Evolutionary conservation across 2,329 filamentous ascomycete genomes (phyloP).

Genomic region (Arthrinium phaeospermum): DNA sequence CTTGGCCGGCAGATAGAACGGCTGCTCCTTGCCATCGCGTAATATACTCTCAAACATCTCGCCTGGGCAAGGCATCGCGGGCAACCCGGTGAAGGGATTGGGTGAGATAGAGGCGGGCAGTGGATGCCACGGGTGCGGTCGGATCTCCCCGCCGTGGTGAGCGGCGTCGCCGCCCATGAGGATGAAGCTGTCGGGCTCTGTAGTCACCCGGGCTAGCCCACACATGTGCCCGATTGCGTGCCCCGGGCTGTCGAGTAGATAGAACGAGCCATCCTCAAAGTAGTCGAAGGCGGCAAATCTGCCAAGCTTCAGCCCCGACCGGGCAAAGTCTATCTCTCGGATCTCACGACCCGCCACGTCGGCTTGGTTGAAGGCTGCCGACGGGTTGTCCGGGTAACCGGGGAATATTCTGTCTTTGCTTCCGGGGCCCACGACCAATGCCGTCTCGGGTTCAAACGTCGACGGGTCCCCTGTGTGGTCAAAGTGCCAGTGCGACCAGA

Average conservation of each 20-base stretch:
- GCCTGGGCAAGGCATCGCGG: conserved; percentile 45
- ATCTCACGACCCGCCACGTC: conserved; percentile 33
- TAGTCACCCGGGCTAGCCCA: conserved; percentile 45
- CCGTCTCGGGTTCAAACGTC: conserved; percentile 48
- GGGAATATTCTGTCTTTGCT: conserved; percentile 34
- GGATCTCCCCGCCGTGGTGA: conserved; percentile 46
- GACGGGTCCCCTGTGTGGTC: conserved; percentile 54
- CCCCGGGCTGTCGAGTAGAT: conserved; percentile 41
- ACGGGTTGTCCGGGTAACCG: conserved; percentile 30
- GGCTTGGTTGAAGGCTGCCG: conserved; percentile 31
- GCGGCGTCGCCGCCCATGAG: conserved; percentile 50
- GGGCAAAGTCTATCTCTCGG: conserved; percentile 30
- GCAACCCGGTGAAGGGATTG: conserved; percentile 41
- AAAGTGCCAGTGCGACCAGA: conserved; percentile 53
- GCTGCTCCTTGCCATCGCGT: conserved; percentile 34
- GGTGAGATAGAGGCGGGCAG: conserved; percentile 44
- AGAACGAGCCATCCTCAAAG: conserved; percentile 42
- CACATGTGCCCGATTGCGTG: conserved; percentile 42
- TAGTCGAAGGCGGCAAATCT: conserved; percentile 39
- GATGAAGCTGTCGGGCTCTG: conserved; percentile 41
- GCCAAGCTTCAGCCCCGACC: conserved; percentile 26
- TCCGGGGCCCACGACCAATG: conserved; percentile 45
- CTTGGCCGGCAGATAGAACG: conserved; percentile 39
- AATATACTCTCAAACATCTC: conserved; percentile 47
- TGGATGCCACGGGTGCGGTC: conserved; percentile 41